phyloP scores from a whole-genome alignment of 2,329 filamentous ascomycete genomes.

The Chaetomiaceae sp. region DNA sequence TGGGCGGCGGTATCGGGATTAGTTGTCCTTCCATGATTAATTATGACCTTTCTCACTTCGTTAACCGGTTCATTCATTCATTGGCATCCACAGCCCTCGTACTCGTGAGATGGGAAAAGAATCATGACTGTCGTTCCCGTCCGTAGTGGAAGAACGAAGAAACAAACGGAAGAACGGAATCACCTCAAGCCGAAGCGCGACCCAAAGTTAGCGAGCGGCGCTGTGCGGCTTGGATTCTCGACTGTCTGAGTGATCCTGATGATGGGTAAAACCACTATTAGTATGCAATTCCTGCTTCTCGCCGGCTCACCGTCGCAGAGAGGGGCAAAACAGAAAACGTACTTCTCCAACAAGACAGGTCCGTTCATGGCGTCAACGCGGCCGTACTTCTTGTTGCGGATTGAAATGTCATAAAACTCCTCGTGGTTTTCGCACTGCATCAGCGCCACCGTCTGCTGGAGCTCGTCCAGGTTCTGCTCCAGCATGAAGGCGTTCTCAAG shows the following conservation, averaged over 20 bases:
- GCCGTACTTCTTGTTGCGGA: conserved; percentile 87
- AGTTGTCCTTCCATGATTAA: too few species aligned
- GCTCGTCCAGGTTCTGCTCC: conserved; percentile 82
- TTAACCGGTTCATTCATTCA: too few species aligned
- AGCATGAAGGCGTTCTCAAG: conserved; percentile 83
- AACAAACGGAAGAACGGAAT: conserved; percentile 10
- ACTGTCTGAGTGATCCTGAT: conserved; percentile 55
- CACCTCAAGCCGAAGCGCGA: conserved; percentile 66
- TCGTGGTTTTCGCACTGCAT: conserved; percentile 89
- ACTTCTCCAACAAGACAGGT: conserved; percentile 88
- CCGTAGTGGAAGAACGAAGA: not conserved
- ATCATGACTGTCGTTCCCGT: not conserved
- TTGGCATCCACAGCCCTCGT: too few species aligned
- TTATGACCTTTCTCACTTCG: too few species aligned
- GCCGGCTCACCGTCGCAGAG: not conserved
- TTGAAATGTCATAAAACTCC: conserved; percentile 91
- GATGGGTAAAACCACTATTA: not conserved
- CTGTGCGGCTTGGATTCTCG: conserved; percentile 56
- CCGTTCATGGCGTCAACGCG: conserved; percentile 90
- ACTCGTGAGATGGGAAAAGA: too few species aligned
- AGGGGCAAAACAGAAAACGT: conserved; percentile 32
- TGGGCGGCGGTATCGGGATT: too few species aligned
- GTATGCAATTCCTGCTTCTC: not conserved
- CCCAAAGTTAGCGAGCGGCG: conserved; percentile 66
- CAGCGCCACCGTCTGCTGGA: conserved; percentile 86